Evolutionary conservation across 2,329 filamentous ascomycete species (phyloP), one percentile per base, ranked within the genome.

Genomic region (Stagonosporopsis tanaceti): DNA sequence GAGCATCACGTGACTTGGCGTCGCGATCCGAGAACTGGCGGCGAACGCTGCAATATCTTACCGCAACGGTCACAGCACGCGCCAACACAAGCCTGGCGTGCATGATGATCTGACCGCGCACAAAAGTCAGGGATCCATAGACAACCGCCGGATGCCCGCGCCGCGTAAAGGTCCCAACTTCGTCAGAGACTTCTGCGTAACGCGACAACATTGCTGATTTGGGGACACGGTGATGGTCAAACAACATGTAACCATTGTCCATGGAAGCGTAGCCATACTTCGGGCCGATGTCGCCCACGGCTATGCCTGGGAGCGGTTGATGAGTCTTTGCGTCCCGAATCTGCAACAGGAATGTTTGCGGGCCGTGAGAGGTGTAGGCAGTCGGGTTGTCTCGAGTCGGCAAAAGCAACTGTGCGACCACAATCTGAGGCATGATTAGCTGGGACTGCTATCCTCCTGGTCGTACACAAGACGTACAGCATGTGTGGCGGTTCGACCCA

Each of bases 221-320:
- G 12, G 81, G 79, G 4, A 84, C 71, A 28, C 77, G 72, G 61
- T 77, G 76, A 39, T 81, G 72, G 55, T 83, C 70, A 69, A 84
- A 84, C 4, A 84, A 75, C 79, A 83, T 81, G 66, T 84, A 84
- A 0, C 79, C 81, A 54, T 84, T 84, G 57, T 84, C 80, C 81
- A 82, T 82, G 3, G 76, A 77, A 22, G 80, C 77, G 60, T 84
- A 84, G 8, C 81, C 82, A 64, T 84, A 83, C 55, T 84, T 84
- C n/a, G 81, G 80, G 2, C 82, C 82, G 61, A 84, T 83, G 58
- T 84, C 82, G n/a, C 81, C 81, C 15, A 84, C 79, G 2, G 80
- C 77, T 50, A 84, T 81, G 1, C 81, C 81, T 5, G 76, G 62
- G 5, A 83, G 64, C 12, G 81, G 79, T 59, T 78, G 71, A 57